Percentiles rank a stretch among this genome's conserved stretches.
Evolutionary conservation across 495 filamentous ascomycete species (phyloP).

Genomic region (Aspergillus bridgeri): DNA sequence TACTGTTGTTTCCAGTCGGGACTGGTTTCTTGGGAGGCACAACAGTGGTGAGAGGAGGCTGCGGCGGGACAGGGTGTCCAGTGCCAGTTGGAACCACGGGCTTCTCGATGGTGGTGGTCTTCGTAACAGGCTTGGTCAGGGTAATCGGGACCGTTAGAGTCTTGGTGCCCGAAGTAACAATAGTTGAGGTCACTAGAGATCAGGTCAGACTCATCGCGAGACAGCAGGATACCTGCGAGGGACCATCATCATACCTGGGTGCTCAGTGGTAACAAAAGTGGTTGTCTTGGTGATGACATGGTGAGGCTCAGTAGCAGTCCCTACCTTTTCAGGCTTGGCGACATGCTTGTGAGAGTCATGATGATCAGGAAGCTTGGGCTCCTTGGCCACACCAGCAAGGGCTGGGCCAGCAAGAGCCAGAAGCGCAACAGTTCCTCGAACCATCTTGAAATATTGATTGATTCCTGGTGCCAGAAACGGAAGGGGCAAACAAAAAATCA

Average conservation of each 20-base stretch:
- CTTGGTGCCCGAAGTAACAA: conserved; percentile 30
- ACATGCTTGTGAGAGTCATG: background rate
- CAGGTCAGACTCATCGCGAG: background rate
- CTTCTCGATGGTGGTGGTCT: conserved; percentile 25
- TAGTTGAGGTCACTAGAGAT: conserved; percentile 28
- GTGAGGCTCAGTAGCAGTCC: conserved; percentile 15
- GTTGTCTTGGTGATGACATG: conserved; percentile 29
- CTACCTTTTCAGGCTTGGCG: conserved; percentile 8
- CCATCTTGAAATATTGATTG: conserved; percentile 34
- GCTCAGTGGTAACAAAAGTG: conserved; percentile 35
- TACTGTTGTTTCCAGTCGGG: background rate
- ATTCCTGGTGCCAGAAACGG: conserved; percentile 11
- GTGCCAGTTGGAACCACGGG: conserved; percentile 14
- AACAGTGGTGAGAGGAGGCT: background rate
- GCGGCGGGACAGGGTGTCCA: conserved; percentile 3
- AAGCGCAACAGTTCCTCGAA: conserved; percentile 37
- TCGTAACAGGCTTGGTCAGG: conserved; percentile 35
- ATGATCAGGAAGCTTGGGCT: background rate
- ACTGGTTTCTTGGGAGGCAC: background rate
- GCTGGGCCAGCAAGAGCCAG: conserved; percentile 41
- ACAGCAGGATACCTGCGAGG: background rate
- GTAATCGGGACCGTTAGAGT: conserved; percentile 34
- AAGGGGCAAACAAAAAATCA: conserved; percentile 5
- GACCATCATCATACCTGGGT: conserved; percentile 30
- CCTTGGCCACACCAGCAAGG: conserved; percentile 39